These are phyloP conservation scores for Helotiales sp. DNA, from an alignment of 2,329 filamentous ascomycete species.

Conservation along the genomic window DNA sequence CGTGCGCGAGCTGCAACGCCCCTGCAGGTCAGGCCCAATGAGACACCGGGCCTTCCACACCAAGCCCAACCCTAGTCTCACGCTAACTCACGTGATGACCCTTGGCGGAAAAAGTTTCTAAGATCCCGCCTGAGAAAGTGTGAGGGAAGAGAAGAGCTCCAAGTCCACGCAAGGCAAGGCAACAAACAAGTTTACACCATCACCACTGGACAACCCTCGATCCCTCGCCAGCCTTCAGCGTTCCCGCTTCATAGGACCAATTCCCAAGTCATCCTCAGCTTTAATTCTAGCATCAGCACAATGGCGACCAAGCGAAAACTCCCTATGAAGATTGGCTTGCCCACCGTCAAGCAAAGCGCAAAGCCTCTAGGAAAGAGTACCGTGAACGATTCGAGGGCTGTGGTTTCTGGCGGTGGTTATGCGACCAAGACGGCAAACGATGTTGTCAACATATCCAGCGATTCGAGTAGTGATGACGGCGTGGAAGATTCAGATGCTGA, in stretches of 20 bases:
- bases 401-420: conserved; percentile 50
- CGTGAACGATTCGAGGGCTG: conserved; percentile 63
- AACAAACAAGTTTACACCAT: neutral
- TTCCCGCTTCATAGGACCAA: neutral
- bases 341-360: conserved; percentile 58
- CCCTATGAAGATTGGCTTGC: conserved; percentile 60
- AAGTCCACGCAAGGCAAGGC: neutral
- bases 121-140: neutral
- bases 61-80: neutral
- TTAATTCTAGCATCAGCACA: conserved; percentile 6
- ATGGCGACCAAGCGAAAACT: conserved; percentile 69
- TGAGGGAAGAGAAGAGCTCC: neutral
- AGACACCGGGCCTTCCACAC: neutral
- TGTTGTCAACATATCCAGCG: conserved; percentile 63
- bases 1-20: neutral
- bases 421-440: conserved; percentile 32
- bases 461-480: conserved; percentile 54
- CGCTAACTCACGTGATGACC: neutral
- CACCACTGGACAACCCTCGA: neutral
- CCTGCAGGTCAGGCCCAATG: neutral
- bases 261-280: neutral
- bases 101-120: neutral
- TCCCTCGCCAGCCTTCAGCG: neutral
- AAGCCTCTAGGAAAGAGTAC: conserved; percentile 55
- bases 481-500: conserved; percentile 50